These are phyloP conservation scores for Colletotrichum australisinense DNA, from an alignment of 2,329 filamentous ascomycete genomes.

Conservation along the genomic window DNA sequence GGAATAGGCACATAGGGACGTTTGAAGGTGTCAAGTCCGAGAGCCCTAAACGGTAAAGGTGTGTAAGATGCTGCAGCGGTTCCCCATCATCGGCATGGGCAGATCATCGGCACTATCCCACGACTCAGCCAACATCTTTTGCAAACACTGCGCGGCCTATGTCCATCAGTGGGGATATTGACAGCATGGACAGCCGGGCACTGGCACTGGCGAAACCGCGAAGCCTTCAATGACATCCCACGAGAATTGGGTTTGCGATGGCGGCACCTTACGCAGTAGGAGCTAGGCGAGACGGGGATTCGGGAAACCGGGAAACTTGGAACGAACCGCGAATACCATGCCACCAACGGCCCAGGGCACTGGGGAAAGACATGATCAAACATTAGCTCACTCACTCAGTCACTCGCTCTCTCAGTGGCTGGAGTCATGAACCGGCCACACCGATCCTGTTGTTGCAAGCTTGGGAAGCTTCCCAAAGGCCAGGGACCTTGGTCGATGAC, in stretches of 20 bases:
- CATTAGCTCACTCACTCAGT: neutral
- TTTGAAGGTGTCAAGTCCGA: neutral
- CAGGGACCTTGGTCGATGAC: conserved; percentile 28
- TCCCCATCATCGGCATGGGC: conserved; percentile 1
- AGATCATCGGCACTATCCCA: neutral
- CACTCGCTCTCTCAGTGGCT: neutral
- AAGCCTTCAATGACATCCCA: neutral
- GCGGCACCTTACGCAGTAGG: neutral
- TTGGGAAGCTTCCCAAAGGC: neutral
- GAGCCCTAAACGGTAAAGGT: neutral
- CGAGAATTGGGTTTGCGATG: neutral
- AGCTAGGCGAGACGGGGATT: neutral
- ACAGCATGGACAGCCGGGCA: neutral
- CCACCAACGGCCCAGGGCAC: neutral
- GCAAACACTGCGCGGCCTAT: neutral
- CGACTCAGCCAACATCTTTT: neutral
- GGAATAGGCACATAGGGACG: neutral
- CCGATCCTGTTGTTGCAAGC: conserved; percentile 2
- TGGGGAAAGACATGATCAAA: neutral
- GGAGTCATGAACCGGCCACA: conserved; percentile 2
- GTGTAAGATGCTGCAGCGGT: neutral
- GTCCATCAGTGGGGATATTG: neutral
- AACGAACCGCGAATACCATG: conserved; percentile 11
- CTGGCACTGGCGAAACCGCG: neutral
- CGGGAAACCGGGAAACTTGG: conserved; percentile 20